Evolutionary conservation across 2,329 filamentous ascomycete species (phyloP).

Genomic region (Beauveria scarabaeidicola): DNA sequence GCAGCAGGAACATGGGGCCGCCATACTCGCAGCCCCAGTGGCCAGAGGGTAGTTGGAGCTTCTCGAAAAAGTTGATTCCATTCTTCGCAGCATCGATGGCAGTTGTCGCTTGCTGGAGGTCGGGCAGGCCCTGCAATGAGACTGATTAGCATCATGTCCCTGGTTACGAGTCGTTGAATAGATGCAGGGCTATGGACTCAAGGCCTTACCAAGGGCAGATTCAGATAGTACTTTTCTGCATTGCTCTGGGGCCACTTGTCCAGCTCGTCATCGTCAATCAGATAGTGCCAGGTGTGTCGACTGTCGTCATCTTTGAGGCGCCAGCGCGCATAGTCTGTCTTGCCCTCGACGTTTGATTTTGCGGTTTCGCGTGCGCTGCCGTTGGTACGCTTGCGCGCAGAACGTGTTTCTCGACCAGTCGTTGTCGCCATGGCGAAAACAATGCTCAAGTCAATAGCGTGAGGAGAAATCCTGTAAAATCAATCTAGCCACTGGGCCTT

Average conservation of each 20-base stretch:
- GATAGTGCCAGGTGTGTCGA: constrained; percentile 88
- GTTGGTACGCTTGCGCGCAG: constrained; percentile 35
- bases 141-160: constrained; percentile 3
- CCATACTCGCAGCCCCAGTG: constrained; percentile 98
- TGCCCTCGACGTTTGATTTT: constrained; percentile 39
- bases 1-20: constrained; percentile 90
- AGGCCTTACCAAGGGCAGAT: constrained; percentile 60
- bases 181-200: background rate
- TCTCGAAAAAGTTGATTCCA: constrained; percentile 78
- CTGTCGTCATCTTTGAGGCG: constrained; percentile 74
- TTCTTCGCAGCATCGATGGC: constrained; percentile 74
- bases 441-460: background rate
- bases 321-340: constrained; percentile 78
- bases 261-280: constrained; percentile 62
- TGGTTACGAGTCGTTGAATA: background rate
- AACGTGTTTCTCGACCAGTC: constrained; percentile 24
- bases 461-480: too few species aligned
- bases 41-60: constrained; percentile 78
- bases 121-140: constrained; percentile 56
- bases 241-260: constrained; percentile 75
- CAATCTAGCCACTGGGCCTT: constrained; percentile 3
- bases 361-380: constrained; percentile 32
- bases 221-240: constrained; percentile 86
- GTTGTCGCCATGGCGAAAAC: constrained; percentile 20
- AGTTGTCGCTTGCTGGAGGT: constrained; percentile 59